These are phyloP conservation scores for Russula lepida DNA, from an alignment of 768 basidiomycete species.

Conservation along the genomic window DNA sequence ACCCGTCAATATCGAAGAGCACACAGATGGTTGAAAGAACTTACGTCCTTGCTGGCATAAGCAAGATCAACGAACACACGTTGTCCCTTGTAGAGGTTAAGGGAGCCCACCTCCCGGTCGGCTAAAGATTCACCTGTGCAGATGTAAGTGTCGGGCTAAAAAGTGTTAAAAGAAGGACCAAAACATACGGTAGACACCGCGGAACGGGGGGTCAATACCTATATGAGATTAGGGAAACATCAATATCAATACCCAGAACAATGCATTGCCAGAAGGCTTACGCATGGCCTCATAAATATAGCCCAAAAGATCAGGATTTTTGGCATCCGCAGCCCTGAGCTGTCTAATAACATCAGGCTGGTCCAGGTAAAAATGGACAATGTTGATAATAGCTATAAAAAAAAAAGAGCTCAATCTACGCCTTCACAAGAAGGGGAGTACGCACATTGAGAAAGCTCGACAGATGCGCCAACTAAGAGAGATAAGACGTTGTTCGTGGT, in stretches of 20 bases:
- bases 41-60: conserved; percentile 48
- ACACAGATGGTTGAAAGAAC: not conserved
- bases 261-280: conserved; percentile 31
- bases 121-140: conserved; percentile 39
- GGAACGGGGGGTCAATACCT: conserved; percentile 71
- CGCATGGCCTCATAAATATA: conserved; percentile 63
- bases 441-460: conserved; percentile 62
- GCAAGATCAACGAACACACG: conserved; percentile 57
- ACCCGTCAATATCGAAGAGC: not conserved
- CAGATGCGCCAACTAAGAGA: conserved; percentile 55
- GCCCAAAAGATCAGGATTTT: conserved; percentile 39
- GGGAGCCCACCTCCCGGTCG: conserved; percentile 37
- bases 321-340: conserved; percentile 31
- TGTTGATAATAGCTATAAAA: conserved; percentile 50
- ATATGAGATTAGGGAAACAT: not conserved
- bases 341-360: conserved; percentile 27
- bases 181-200: conserved; percentile 54
- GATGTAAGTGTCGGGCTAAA: not conserved
- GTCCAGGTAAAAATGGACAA: conserved; percentile 56
- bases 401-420: not conserved
- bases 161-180: not conserved
- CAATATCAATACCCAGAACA: conserved; percentile 2
- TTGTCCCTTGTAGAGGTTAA: conserved; percentile 39
- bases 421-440: not conserved
- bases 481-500: conserved; percentile 65